A percentile compares a stretch with the other conserved stretches of the same genome.
Evolutionary conservation across 164 flowering plant species (phyloP).

Genomic region (Berberis vulgaris): DNA sequence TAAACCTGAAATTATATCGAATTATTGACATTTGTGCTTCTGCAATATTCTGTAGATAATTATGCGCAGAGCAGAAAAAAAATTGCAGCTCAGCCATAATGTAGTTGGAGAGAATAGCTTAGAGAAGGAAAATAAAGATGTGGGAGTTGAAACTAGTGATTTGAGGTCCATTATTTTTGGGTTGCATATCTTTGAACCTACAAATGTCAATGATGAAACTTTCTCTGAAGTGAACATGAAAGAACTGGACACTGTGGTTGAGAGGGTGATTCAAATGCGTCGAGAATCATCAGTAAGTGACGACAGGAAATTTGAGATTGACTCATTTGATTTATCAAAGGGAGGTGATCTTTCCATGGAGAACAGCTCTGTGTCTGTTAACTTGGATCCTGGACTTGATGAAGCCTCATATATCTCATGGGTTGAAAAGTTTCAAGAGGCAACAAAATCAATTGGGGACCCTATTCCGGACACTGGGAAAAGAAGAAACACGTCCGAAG

Average conservation of each 20-base stretch:
- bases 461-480: conserved; percentile 23
- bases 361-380: conserved; percentile 16
- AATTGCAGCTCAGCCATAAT: conserved; percentile 71
- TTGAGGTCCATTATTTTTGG: conserved; percentile 72
- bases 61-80: conserved; percentile 74
- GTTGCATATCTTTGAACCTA: conserved; percentile 64
- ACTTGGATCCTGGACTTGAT: conserved; percentile 52
- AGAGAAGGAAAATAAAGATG: conserved; percentile 34
- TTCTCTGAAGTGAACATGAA: conserved; percentile 26
- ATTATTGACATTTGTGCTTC: neutral
- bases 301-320: conserved; percentile 48
- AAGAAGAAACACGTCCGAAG: conserved; percentile 35
- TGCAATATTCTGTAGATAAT: conserved; percentile 44
- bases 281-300: conserved; percentile 27
- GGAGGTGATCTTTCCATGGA: conserved; percentile 21
- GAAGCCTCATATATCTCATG: conserved; percentile 78
- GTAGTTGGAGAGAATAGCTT: conserved; percentile 51
- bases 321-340: conserved; percentile 22
- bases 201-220: conserved; percentile 27
- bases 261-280: conserved; percentile 56
- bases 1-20: too few relatives aligned
- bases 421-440: conserved; percentile 74
- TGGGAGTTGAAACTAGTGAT: conserved; percentile 48
- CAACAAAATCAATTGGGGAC: conserved; percentile 26
- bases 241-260: conserved; percentile 47